phyloP scores from a whole-genome alignment of 345 rosid species.

The Linum lewisii region DNA sequence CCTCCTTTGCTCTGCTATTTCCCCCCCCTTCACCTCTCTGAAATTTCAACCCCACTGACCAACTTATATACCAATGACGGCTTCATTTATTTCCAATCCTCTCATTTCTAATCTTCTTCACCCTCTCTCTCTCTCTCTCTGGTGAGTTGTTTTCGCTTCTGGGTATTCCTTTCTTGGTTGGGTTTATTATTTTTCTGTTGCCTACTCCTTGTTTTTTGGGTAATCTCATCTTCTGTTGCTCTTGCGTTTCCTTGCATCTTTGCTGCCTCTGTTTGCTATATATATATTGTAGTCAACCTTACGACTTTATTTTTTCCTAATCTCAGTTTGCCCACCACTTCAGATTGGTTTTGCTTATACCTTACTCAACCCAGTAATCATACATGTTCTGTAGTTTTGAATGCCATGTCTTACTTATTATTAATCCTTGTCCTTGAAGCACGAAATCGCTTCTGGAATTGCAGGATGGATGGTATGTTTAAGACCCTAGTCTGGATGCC shows the following conservation, averaged over 20 bases:
- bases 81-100: not conserved
- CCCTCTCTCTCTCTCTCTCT: not conserved
- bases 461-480: too few species aligned
- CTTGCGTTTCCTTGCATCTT: not conserved
- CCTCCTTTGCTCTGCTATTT: too few species aligned
- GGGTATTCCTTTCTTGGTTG: not conserved
- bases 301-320: not conserved
- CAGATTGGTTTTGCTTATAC: too few species aligned
- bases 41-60: not conserved
- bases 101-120: not conserved
- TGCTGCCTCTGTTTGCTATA: not conserved
- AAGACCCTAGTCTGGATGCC: too few species aligned
- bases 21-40: too few species aligned
- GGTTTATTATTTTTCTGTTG: not conserved
- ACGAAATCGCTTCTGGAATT: too few species aligned
- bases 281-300: not conserved
- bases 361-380: not conserved
- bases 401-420: too few species aligned
- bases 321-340: too few species aligned
- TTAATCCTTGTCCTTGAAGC: too few species aligned
- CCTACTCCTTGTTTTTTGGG: not conserved
- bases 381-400: too few species aligned
- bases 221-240: not conserved
- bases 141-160: not conserved
- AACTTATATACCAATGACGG: not conserved